Evolutionary conservation across 1,284 basidiomycete species (phyloP), one percentile per base, ranked within the genome.

Genomic region (Pholiota adiposa): DNA sequence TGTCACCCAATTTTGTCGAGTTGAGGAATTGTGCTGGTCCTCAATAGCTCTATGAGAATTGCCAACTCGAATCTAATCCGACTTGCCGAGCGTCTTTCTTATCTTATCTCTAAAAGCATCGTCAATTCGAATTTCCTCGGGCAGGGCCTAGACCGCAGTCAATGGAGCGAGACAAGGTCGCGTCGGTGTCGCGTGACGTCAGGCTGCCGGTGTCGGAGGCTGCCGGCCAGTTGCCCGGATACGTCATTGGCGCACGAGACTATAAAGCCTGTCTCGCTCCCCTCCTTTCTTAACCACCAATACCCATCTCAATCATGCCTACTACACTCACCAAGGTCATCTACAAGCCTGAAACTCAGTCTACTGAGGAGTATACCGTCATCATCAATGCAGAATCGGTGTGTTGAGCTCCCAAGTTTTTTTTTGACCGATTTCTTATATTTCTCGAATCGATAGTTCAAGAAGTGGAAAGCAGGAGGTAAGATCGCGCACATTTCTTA

Each of bases 381-480:
- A 81, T 92, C 63, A 87, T 93, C 41, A 83, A 93, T 72, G 79
- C 79, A 5, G 77, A 71, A 43, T 84, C 89, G 83, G 91, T 93
- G 66, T 49, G 57, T 34, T 3, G 19, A 16, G 12, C 36, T 51
- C 56, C 21, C 48, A 56, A 38, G 0, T 23, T 31, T 16, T 44
- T 6, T 25, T 33, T 18, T 14, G n/a, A 19, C 5, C 4, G 29
- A 11, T 36, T 12, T 34, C 25, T 11, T 38, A 16, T 29, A 23
- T 25, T 12, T 40, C n/a, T 51, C n/a, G 23, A 18, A 21, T 51
- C 12, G 21, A 18, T 65, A 93, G 92, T 92, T 79, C 75, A 84
- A 86, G 77, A 90, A 87, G 72, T 94, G 89, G 88, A 89, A 86
- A 73, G 82, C 78, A 12, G 91, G 89, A 80, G 90, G 90, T 91